Percentiles rank a stretch among this genome's conserved stretches.
These are phyloP conservation scores for Lobosporangium transversale DNA, from an alignment of 192 early-diverging fungal species.

Conservation along the genomic window DNA sequence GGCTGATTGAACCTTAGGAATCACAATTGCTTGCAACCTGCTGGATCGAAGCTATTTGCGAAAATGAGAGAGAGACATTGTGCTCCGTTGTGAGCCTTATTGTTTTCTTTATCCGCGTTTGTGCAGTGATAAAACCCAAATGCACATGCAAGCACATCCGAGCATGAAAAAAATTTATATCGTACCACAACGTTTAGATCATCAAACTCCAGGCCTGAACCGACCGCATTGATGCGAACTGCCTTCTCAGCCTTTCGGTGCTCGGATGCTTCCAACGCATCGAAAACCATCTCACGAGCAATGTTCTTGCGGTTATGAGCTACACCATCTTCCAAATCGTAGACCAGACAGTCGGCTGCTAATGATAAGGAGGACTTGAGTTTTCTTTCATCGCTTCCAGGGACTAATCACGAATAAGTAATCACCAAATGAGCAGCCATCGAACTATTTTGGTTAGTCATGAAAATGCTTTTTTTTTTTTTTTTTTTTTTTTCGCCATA, in stretches of 20 bases:
- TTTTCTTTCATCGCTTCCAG: slow-evolving; percentile 90
- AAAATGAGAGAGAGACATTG: background rate
- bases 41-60: slow-evolving; percentile 67
- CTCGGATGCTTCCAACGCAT: slow-evolving; percentile 75
- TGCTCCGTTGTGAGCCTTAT: too few relatives aligned
- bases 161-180: background rate
- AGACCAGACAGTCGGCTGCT: slow-evolving; percentile 84
- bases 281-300: slow-evolving; percentile 76
- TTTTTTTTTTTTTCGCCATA: background rate
- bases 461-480: background rate
- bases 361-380: slow-evolving; percentile 77
- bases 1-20: slow-evolving; percentile 89
- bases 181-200: slow-evolving; percentile 83
- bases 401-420: slow-evolving; percentile 58
- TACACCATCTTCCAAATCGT: slow-evolving; percentile 95
- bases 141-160: too few relatives aligned
- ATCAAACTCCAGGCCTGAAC: slow-evolving; percentile 78
- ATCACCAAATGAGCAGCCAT: too few relatives aligned
- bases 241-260: slow-evolving; percentile 80
- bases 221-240: slow-evolving; percentile 90
- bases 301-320: slow-evolving; percentile 81
- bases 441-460: background rate
- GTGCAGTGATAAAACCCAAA: too few relatives aligned
- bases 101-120: too few relatives aligned
- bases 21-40: slow-evolving; percentile 76